phyloP scores from a whole-genome alignment of 306 rosid genomes.

The Prosopis cineraria region DNA sequence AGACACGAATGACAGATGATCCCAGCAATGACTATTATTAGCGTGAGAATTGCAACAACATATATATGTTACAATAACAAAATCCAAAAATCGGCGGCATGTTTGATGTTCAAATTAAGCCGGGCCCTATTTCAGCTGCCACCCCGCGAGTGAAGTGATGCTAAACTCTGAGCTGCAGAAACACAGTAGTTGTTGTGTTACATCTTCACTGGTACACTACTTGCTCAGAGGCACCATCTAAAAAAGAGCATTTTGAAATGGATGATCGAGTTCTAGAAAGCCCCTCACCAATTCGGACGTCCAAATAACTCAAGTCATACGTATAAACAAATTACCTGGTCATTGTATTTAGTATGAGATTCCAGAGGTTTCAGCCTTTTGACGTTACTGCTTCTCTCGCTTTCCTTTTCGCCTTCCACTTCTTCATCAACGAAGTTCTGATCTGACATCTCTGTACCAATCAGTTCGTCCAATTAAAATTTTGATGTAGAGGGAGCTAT shows the following conservation, averaged over 20 bases:
- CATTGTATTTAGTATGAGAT: conserved; percentile 23
- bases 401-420: conserved; percentile 32
- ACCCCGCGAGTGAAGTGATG: not conserved
- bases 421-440: conserved; percentile 60
- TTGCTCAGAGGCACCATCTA: conserved; percentile 49
- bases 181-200: conserved; percentile 26
- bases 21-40: conserved; percentile 1
- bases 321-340: conserved; percentile 45
- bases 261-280: conserved; percentile 6
- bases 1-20: not conserved
- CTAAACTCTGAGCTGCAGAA: conserved; percentile 26
- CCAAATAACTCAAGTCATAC: not conserved
- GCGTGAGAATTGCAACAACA: not conserved
- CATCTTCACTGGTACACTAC: conserved; percentile 36
- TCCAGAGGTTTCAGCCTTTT: conserved; percentile 36
- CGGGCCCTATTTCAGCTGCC: not conserved
- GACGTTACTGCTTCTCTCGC: conserved; percentile 5
- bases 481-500: not conserved
- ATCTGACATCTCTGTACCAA: conserved; percentile 58
- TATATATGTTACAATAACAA: not conserved
- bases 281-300: not conserved
- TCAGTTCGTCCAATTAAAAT: not conserved
- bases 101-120: not conserved
- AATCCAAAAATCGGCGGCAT: not conserved
- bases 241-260: conserved; percentile 18